Evolutionary conservation across 805 yeast species (phyloP).

Genomic region (Metschnikowia cerradonensis): DNA sequence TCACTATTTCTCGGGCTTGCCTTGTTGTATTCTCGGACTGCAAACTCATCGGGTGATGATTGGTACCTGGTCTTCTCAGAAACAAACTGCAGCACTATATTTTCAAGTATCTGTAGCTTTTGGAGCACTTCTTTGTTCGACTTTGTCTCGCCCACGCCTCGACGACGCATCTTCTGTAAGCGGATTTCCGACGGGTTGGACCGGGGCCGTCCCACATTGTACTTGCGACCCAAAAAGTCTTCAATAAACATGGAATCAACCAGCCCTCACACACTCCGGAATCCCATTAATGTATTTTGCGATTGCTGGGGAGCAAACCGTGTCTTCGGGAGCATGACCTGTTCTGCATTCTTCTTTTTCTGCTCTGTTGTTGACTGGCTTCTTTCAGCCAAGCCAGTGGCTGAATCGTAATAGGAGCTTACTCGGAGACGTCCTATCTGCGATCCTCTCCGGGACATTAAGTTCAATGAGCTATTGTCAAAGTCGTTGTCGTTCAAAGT

Average conservation of each 20-base stretch:
- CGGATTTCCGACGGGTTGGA: slow-evolving; percentile 4
- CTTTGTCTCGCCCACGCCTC: slow-evolving; percentile 1
- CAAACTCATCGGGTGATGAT: slow-evolving; percentile 2
- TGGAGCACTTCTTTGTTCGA: slow-evolving; percentile 8
- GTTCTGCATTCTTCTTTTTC: not conserved
- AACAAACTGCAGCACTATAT: slow-evolving; percentile 3
- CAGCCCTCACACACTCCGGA: slow-evolving; percentile 36
- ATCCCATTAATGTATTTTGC: slow-evolving; percentile 31
- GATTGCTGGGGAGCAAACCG: slow-evolving; percentile 26
- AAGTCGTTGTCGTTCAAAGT: slow-evolving; percentile 14
- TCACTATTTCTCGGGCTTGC: not conserved
- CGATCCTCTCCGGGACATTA: slow-evolving; percentile 26
- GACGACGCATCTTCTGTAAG: slow-evolving; percentile 6
- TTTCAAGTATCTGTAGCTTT: slow-evolving; percentile 7
- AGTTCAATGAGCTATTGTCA: slow-evolving; percentile 24
- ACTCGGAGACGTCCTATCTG: slow-evolving; percentile 10
- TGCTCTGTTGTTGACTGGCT: not conserved
- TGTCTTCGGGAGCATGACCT: not conserved
- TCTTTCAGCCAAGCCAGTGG: not conserved
- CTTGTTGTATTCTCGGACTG: slow-evolving; percentile 7
- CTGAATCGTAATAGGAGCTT: not conserved
- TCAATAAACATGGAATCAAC: slow-evolving; percentile 37
- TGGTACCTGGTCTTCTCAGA: not conserved
- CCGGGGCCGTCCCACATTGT: slow-evolving; percentile 16
- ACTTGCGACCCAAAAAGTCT: slow-evolving; percentile 28